phyloP scores from a whole-genome alignment of 345 rosid genomes.

The Chamaenerion angustifolium region DNA sequence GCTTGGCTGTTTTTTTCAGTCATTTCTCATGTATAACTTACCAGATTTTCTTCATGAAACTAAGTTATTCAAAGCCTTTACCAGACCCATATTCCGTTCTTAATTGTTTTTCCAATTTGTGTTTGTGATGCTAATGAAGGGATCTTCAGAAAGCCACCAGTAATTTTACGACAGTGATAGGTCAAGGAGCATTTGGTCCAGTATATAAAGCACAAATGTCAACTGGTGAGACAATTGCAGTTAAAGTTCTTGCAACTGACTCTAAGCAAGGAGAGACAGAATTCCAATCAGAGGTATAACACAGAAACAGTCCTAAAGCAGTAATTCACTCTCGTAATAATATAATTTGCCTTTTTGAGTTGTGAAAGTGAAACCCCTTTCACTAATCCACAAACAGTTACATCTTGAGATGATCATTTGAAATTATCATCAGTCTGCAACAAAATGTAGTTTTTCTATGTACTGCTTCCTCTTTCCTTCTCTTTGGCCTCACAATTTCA shows the following conservation, averaged over 20 bases:
- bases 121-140: conserved; percentile 28
- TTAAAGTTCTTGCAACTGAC: conserved; percentile 88
- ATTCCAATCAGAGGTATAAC: conserved; percentile 83
- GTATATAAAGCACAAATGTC: conserved; percentile 97
- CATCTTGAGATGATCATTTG: no score
- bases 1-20: not conserved
- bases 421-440: no score
- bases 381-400: no score
- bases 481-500: not conserved
- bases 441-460: no score
- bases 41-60: no score
- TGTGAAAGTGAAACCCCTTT: no score
- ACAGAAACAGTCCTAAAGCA: not conserved
- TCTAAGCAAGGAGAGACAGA: conserved; percentile 98
- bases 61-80: no score
- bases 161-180: conserved; percentile 80
- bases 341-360: no score
- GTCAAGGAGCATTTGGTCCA: conserved; percentile 98
- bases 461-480: not conserved
- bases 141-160: conserved; percentile 91
- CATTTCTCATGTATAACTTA: no score
- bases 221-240: conserved; percentile 84
- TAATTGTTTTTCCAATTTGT: not conserved
- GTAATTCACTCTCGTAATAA: no score
- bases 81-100: not conserved